Conservation (phyloP, 176 grass and related monocot species). For the Chloris gayana region DNA sequence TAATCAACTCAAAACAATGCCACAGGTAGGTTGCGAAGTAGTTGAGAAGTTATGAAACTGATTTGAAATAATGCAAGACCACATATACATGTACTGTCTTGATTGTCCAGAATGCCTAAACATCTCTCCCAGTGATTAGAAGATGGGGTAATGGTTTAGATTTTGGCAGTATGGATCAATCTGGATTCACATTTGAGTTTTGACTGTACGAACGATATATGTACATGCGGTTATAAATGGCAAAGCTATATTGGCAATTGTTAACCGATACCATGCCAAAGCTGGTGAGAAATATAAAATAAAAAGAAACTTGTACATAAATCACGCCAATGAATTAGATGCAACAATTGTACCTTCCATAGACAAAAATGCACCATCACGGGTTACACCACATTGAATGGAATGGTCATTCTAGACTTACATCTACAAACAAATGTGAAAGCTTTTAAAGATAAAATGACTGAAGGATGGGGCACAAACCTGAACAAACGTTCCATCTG, state of each 20-base stretch:
- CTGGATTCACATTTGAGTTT: neutral
- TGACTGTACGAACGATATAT: neutral
- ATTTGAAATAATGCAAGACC: neutral
- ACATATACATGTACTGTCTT: neutral
- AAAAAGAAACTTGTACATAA: neutral
- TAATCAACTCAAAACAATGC: neutral
- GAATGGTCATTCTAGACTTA: neutral
- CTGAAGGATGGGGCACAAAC: constrained; percentile 34
- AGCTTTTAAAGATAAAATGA: constrained; percentile 12
- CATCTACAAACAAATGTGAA: neutral
- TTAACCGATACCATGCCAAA: neutral
- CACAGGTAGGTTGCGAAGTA: neutral
- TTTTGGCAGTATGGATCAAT: neutral
- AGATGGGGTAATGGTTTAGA: neutral
- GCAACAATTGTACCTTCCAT: constrained; percentile 3
- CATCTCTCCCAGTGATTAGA: neutral
- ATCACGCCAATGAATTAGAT: neutral
- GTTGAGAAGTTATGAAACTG: neutral
- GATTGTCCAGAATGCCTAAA: neutral
- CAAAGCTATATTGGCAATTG: neutral
- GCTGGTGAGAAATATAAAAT: constrained; percentile 14
- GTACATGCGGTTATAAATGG: neutral
- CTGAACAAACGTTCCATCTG: constrained; percentile 92
- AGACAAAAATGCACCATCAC: neutral
- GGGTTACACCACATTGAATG: neutral